Conservation (phyloP, 2,329 filamentous ascomycete species). For the Diaporthe longicolla region DNA sequence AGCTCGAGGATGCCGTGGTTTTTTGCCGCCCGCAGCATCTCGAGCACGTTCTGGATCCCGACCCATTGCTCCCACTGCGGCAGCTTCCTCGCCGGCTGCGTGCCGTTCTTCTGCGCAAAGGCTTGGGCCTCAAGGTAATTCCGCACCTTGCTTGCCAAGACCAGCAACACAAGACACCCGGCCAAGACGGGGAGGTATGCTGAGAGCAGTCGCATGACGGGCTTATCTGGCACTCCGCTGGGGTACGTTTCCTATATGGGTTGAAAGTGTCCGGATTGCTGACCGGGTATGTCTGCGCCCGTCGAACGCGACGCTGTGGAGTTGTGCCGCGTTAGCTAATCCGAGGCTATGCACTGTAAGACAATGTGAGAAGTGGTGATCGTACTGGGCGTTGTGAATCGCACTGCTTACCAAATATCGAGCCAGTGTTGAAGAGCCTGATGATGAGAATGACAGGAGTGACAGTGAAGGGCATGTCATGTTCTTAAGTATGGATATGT, state of each 20-base stretch:
- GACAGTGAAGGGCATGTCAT: constrained; percentile 30
- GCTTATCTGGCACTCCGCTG: constrained; percentile 9
- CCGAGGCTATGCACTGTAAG: constrained; percentile 19
- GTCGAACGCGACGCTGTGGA: background rate
- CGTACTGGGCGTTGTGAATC: background rate
- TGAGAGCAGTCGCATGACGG: constrained; percentile 29
- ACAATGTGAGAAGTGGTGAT: constrained; percentile 9
- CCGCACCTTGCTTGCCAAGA: constrained; percentile 26
- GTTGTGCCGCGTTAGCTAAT: constrained; percentile 10
- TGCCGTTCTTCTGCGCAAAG: constrained; percentile 24
- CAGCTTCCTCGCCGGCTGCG: constrained; percentile 17
- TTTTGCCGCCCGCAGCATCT: constrained; percentile 22
- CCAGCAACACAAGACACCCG: constrained; percentile 13
- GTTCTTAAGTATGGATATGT: constrained; percentile 1
- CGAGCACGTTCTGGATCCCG: constrained; percentile 29
- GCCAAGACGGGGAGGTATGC: constrained; percentile 17
- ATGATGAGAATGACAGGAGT: constrained; percentile 26
- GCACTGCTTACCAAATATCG: constrained; percentile 17
- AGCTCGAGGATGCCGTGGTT: constrained; percentile 22
- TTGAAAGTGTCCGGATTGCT: constrained; percentile 3
- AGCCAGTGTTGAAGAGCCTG: background rate
- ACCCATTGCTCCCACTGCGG: constrained; percentile 30
- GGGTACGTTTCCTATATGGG: constrained; percentile 10
- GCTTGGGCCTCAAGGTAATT: constrained; percentile 15
- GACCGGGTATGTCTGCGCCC: constrained; percentile 3